Conservation (phyloP, 2,329 filamentous ascomycete genomes). For the Pyrenophora teres region DNA sequence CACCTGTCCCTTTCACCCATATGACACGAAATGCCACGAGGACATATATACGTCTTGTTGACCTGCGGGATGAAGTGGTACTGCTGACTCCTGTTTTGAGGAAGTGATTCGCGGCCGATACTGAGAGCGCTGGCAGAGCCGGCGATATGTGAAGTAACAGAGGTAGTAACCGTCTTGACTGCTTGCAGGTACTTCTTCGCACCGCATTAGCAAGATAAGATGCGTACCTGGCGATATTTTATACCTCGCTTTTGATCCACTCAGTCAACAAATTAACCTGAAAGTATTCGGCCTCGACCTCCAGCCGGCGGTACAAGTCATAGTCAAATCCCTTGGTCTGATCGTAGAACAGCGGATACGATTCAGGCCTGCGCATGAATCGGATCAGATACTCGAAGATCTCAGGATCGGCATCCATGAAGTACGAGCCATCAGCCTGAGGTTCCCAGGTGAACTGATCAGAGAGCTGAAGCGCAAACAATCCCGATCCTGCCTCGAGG, state of each 20-base stretch:
- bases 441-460: constrained; percentile 9
- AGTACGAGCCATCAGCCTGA: constrained; percentile 39
- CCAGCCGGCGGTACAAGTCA: constrained; percentile 38
- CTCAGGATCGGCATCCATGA: constrained; percentile 47
- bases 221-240: too few relatives aligned
- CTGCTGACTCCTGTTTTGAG: constrained; percentile 1
- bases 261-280: constrained; percentile 32
- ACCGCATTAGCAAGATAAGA: background rate
- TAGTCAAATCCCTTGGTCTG: constrained; percentile 39
- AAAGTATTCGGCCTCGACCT: constrained; percentile 45
- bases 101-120: background rate
- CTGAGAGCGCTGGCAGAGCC: background rate
- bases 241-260: constrained; percentile 33
- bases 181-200: background rate
- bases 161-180: background rate
- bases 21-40: constrained; percentile 17
- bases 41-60: constrained; percentile 19
- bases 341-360: constrained; percentile 44
- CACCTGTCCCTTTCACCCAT: background rate
- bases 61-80: background rate
- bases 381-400: constrained; percentile 38
- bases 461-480: constrained; percentile 12
- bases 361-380: constrained; percentile 25
- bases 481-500: constrained; percentile 13
- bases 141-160: background rate